A percentile compares a stretch with the other conserved stretches of the same genome.
Evolutionary conservation across 78 protist species (phyloP).

Genomic region (Emiliania huxleyi): DNA sequence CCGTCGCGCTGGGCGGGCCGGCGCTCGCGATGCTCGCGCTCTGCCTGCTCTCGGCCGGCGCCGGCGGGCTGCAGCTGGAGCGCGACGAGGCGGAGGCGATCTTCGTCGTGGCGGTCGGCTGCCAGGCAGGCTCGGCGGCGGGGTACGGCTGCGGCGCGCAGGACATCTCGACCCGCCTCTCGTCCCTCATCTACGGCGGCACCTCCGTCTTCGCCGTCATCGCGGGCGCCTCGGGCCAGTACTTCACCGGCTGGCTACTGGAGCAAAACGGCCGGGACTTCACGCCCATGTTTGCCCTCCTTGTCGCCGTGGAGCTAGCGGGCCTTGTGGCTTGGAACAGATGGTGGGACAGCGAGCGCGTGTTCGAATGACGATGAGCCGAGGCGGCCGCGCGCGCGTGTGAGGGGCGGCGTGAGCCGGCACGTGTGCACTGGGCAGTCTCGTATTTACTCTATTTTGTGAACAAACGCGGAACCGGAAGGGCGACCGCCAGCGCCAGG

Average conservation of each 20-base stretch:
- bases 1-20: not conserved
- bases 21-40: not conserved
- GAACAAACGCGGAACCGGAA: no score
- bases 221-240: slow-evolving; percentile 3
- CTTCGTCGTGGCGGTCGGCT: not conserved
- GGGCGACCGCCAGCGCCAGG: no score
- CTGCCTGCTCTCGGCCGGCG: no score
- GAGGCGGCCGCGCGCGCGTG: no score
- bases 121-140: not conserved
- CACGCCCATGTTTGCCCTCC: not conserved
- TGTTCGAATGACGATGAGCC: not conserved
- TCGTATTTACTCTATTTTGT: no score
- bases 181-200: not conserved
- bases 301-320: not conserved
- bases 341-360: slow-evolving; percentile 3
- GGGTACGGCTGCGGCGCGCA: slow-evolving; percentile 20
- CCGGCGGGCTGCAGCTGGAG: not conserved
- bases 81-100: not conserved
- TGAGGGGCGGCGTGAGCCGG: no score
- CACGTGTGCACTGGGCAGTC: no score
- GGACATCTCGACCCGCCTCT: not conserved
- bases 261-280: not conserved
- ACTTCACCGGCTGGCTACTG: not conserved
- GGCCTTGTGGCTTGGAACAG: not conserved
- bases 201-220: not conserved